These are phyloP conservation scores for Pseudogymnoascus sp. DNA, from an alignment of 2,329 filamentous ascomycete species.

Conservation along the genomic window DNA sequence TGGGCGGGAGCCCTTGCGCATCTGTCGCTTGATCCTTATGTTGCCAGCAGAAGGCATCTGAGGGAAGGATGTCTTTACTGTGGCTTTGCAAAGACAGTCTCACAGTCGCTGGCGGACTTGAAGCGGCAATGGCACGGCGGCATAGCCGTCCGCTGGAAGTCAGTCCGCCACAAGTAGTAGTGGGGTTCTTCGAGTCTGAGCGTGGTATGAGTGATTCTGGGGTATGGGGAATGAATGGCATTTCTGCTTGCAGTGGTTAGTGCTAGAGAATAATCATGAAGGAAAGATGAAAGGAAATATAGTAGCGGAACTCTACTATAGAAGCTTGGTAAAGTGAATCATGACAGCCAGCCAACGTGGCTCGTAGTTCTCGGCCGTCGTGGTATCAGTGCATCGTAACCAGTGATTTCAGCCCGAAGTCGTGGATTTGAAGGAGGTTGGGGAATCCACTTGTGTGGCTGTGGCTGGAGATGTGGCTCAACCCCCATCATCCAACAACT, in stretches of 20 bases:
- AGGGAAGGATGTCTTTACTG: conserved; percentile 13
- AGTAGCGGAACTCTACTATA: background rate
- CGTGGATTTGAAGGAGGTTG: background rate
- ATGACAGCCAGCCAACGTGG: background rate
- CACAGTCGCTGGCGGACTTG: conserved; percentile 24
- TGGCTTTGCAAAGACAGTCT: conserved; percentile 21
- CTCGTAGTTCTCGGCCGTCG: background rate
- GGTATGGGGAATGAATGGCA: conserved; percentile 63
- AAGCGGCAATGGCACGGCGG: conserved; percentile 54
- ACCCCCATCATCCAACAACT: background rate
- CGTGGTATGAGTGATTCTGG: conserved; percentile 73
- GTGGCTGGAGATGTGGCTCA: background rate
- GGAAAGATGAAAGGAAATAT: background rate
- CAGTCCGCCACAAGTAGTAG: conserved; percentile 79
- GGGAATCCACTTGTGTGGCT: background rate
- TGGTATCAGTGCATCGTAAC: background rate
- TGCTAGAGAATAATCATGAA: background rate
- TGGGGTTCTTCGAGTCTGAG: conserved; percentile 75
- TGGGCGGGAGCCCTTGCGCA: conserved; percentile 38
- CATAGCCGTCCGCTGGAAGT: conserved; percentile 78
- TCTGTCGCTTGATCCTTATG: conserved; percentile 74
- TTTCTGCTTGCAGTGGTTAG: conserved; percentile 25
- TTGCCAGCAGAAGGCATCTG: conserved; percentile 71
- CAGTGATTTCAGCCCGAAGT: background rate
- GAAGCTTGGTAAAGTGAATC: background rate